Base-by-base conservation (phyloP, 2,329 filamentous ascomycete species). In the Lachnellula occidentalis region DNA sequence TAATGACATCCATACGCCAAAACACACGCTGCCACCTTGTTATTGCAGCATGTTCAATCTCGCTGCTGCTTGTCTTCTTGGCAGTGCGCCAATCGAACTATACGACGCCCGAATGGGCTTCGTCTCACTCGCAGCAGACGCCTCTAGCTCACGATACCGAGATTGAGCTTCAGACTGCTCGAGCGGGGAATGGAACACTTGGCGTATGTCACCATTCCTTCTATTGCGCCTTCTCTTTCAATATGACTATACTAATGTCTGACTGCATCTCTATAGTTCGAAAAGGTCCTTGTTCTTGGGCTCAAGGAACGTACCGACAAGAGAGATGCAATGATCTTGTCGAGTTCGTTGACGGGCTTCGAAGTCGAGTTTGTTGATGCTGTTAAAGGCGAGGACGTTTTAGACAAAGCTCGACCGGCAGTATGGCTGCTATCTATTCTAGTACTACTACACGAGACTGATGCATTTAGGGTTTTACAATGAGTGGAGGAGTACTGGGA, bases 231-330 rank as follows among this genome's bases (percentile, higher is more conserved):
- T 9, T 41, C 9, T 17, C 15, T n/a, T 41, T 19, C 15, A 5
- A 5, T 5, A 41, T 41, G 3, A 11, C 9, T 41, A n/a, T 15
- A 17, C 37, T 31, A 31, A 41, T 17, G 17, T 19, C 17, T n/a
- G 17, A 11, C 6, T 41, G 15, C 12, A 12, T 6, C 12, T 17
- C 37, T n/a, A 17, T 11, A 62, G 60, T 77, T 77, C 56, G 66
- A 76, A 50, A 73, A 74, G 50, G 67, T 78, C 34, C 74, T 76
- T 48, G 72, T 76, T 34, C 68, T 80, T 45, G 72, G 73, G 7
- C 65, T 79, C 12, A 72, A 73, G 4, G 70, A 73, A 37, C 70
- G 77, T 39, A 72, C 71, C 2, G 76, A 79, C 62, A 77, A 76
- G 59, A 72, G 74, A 27, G 77, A 80, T 68, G 73, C 72, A 1